phyloP scores from a whole-genome alignment of 768 basidiomycete genomes.

The Boletellus ananiceps region DNA sequence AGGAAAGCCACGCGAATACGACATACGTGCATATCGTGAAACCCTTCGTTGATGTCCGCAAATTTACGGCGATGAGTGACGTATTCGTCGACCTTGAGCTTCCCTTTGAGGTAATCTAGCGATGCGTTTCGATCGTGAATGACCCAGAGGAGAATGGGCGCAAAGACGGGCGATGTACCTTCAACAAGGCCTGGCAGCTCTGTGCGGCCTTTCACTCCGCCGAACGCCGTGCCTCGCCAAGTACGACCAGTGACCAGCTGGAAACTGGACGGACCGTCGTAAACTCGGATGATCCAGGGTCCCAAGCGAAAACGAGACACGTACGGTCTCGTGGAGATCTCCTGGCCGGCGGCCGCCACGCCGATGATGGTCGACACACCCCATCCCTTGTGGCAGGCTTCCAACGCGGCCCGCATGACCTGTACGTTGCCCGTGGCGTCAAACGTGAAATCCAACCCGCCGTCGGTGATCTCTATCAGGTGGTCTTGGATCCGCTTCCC shows the following conservation, averaged over 20 bases:
- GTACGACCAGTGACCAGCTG: constrained; percentile 79
- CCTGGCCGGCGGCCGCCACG: constrained; percentile 95
- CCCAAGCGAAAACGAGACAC: constrained; percentile 22
- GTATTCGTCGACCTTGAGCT: constrained; percentile 91
- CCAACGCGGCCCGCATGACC: constrained; percentile 92
- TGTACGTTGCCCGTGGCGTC: constrained; percentile 95
- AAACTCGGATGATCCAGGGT: neutral
- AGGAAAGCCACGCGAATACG: neutral
- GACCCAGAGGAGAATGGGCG: neutral
- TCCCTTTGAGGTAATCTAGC: constrained; percentile 75
- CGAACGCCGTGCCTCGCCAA: constrained; percentile 95
- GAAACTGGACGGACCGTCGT: constrained; percentile 35
- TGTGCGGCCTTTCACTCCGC: constrained; percentile 96
- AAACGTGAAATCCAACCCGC: constrained; percentile 95
- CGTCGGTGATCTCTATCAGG: constrained; percentile 90
- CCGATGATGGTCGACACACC: constrained; percentile 95
- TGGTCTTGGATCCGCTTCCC: constrained; percentile 87
- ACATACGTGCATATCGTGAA: constrained; percentile 96
- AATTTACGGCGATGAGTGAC: constrained; percentile 82
- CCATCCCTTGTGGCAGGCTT: constrained; percentile 99
- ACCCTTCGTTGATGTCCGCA: constrained; percentile 78
- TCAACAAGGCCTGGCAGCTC: constrained; percentile 93
- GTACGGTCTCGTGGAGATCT: constrained; percentile 85
- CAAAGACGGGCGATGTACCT: constrained; percentile 41
- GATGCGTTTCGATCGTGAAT: constrained; percentile 1